phyloP scores from a whole-genome alignment of 768 basidiomycete species.

The Mycena pura region DNA sequence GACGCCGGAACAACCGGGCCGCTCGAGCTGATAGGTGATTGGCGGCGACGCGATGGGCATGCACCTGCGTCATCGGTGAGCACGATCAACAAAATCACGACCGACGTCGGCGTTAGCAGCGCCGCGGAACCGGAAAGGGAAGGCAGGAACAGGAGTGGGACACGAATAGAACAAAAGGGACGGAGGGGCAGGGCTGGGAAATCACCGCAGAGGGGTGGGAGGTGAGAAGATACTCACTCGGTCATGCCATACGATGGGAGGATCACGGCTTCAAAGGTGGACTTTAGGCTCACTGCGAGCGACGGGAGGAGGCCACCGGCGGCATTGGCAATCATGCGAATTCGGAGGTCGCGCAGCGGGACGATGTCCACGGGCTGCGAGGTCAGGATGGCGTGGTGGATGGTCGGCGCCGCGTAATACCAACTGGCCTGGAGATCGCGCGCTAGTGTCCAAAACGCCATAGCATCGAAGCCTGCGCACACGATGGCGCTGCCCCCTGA shows the following conservation, averaged over 20 bases:
- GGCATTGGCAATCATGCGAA: constrained; percentile 56
- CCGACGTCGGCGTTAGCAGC: constrained; percentile 9
- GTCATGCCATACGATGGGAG: constrained; percentile 69
- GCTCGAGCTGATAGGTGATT: constrained; percentile 48
- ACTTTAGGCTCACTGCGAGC: constrained; percentile 54
- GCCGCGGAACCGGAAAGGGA: neutral
- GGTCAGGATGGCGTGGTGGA: constrained; percentile 56
- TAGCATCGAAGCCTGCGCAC: constrained; percentile 60
- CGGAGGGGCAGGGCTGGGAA: too few relatives aligned
- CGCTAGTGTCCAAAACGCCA: constrained; percentile 54
- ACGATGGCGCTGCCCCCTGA: constrained; percentile 63
- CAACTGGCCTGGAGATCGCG: constrained; percentile 51
- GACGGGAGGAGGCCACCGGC: constrained; percentile 62
- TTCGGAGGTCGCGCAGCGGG: constrained; percentile 42
- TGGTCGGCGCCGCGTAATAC: constrained; percentile 59
- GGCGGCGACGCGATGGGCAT: constrained; percentile 59
- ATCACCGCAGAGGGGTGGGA: too few relatives aligned
- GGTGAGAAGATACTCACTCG: constrained; percentile 49
- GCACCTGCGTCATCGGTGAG: constrained; percentile 46
- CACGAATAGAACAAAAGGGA: neutral
- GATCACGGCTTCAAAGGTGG: constrained; percentile 58
- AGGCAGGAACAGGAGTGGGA: neutral
- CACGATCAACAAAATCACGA: too few relatives aligned
- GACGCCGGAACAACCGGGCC: constrained; percentile 55
- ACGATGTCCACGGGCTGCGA: constrained; percentile 41